These are phyloP conservation scores for Mimosa bimucronata DNA, from an alignment of 306 rosid genomes.

Conservation along the genomic window DNA sequence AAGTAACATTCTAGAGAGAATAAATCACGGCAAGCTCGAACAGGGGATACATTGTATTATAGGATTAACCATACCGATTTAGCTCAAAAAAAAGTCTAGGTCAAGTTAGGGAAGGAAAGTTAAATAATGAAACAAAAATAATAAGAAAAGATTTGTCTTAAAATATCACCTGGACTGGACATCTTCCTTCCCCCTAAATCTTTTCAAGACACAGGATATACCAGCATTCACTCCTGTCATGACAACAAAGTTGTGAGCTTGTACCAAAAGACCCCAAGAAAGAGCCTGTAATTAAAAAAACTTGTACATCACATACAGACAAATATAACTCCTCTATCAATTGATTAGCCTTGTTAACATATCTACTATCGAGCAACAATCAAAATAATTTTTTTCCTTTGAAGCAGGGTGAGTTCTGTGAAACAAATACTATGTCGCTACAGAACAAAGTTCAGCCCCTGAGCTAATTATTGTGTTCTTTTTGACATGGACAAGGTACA, in stretches of 20 bases:
- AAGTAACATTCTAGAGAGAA: background rate
- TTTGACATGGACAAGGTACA: too few species aligned
- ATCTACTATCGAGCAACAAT: too few species aligned
- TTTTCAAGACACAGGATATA: constrained; percentile 84
- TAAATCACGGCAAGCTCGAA: background rate
- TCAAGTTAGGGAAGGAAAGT: background rate
- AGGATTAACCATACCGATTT: background rate
- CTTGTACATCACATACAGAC: background rate
- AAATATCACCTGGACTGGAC: constrained; percentile 77
- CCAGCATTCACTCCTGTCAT: constrained; percentile 99
- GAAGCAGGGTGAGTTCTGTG: too few species aligned
- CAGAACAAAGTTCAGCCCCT: too few species aligned
- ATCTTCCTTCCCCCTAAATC: constrained; percentile 96
- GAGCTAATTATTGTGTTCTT: too few species aligned
- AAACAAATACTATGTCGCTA: too few species aligned
- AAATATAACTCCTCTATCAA: too few species aligned
- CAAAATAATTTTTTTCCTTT: too few species aligned
- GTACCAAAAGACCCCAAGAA: constrained; percentile 84
- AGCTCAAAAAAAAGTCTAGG: background rate
- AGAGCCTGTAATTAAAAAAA: constrained; percentile 65
- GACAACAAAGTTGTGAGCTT: constrained; percentile 97
- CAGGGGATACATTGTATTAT: background rate
- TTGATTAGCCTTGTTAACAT: too few species aligned
- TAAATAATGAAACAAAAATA: background rate
- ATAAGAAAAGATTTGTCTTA: background rate